Base-by-base conservation (phyloP, 352 stramenopile genomes). In the Phytopythium mirpurense region DNA sequence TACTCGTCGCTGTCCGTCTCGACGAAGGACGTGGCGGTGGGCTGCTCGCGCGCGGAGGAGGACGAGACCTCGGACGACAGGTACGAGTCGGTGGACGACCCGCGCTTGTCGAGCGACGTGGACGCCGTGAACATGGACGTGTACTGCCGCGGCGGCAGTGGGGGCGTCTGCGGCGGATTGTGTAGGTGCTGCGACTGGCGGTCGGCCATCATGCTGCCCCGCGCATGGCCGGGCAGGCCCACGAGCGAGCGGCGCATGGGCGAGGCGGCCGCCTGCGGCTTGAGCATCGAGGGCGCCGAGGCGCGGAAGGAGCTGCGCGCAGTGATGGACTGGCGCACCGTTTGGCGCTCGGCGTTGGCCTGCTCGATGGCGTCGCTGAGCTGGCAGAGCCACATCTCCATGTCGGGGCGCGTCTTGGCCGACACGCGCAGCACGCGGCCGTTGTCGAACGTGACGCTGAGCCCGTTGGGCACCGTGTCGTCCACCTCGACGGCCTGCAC, bases 381-480 rank as follows among this genome's bases (percentile, higher is more conserved):
- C 49, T 78, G 76, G 50, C 68, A 77, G 1, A 91, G 72, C 83
- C 83, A 93, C 29, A 83, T 47, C 52, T 93, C 70, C 72, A 90
- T 86, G 37, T 90, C 78, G 15, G 65, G 55, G 14, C 69, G 66
- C 18, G 67, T 85, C 41, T 74, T 78, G 5, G 81, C 78, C 19
- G 67, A 78, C 23, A 92, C 83, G n/a, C 80, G 67, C 54, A 93
- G 56, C 49, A 92, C 59, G 24, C 83, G 76, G 7, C 78, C 79
- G 45, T 80, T 90, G 26, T 91, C 79, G 50, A 93, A 93, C 23
- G 54, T 77, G 26, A 93, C 78, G 45, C 89, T 78, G 50, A 93
- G 63, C n/a, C 76, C 77, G 44, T 85, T 80, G 5, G 54, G 53
- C 51, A 73, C 70, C n/a, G 65, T 70, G 35, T 58, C 68, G 49